These are phyloP conservation scores for Termitomyces sp. DNA, from an alignment of 768 basidiomycete species.

Conservation along the genomic window DNA sequence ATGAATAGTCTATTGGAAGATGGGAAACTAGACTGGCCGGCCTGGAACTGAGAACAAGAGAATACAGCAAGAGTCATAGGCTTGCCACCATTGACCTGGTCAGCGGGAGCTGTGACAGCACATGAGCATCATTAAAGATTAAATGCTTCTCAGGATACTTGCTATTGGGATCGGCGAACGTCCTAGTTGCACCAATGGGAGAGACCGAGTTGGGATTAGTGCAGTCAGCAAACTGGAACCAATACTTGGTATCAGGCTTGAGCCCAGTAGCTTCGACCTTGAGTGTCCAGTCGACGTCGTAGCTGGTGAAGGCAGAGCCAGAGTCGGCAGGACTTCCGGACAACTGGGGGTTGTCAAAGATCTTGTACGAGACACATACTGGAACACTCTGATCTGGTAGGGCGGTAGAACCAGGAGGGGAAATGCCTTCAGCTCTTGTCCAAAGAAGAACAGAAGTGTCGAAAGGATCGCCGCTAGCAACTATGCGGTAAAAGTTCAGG, in stretches of 20 bases:
- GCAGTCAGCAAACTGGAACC: conserved; percentile 40
- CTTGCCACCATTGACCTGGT: neutral
- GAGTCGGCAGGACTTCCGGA: too few species aligned
- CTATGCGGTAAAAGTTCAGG: conserved; percentile 1
- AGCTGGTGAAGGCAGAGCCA: conserved; percentile 37
- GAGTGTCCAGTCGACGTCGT: conserved; percentile 56
- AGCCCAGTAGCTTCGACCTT: conserved; percentile 52
- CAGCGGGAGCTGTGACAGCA: neutral
- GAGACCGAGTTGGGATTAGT: conserved; percentile 25
- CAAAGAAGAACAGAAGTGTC: too few species aligned
- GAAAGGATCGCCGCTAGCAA: too few species aligned
- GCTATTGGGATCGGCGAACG: conserved; percentile 10
- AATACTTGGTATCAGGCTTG: conserved; percentile 47
- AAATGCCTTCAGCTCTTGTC: too few species aligned
- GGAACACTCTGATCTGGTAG: too few species aligned
- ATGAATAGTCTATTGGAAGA: neutral
- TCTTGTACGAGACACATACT: too few species aligned
- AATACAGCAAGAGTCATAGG: neutral
- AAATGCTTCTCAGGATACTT: neutral
- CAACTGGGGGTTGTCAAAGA: too few species aligned
- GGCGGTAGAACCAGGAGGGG: too few species aligned
- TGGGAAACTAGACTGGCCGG: neutral
- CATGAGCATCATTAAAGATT: neutral
- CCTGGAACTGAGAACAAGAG: neutral
- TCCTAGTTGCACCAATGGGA: conserved; percentile 46